Conservation (phyloP, 169 alveolate genomes). For the Babesia gibsoni region DNA sequence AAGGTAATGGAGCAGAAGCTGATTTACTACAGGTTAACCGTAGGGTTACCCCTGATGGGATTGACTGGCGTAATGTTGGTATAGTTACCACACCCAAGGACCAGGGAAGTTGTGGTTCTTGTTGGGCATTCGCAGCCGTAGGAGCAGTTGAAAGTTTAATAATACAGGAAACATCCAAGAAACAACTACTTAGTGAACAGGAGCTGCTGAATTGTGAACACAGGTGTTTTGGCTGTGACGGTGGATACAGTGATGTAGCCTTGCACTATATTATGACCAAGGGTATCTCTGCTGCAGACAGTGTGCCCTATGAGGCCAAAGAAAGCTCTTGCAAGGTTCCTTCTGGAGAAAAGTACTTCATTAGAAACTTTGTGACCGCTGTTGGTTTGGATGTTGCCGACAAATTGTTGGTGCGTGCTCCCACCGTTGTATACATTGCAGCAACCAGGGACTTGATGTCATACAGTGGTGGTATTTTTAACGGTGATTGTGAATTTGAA, state of each 20-base stretch:
- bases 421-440: constrained; percentile 87
- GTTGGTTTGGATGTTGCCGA: constrained; percentile 59
- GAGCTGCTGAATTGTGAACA: constrained; percentile 83
- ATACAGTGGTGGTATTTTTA: constrained; percentile 78
- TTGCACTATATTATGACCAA: constrained; percentile 70
- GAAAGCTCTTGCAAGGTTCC: constrained; percentile 36
- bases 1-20: background rate
- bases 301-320: constrained; percentile 75
- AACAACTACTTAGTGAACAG: constrained; percentile 77
- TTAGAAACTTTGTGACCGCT: constrained; percentile 10
- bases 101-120: constrained; percentile 80
- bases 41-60: background rate
- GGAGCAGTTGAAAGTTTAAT: constrained; percentile 49
- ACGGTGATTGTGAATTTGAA: constrained; percentile 64
- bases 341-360: constrained; percentile 4
- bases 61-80: constrained; percentile 72
- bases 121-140: constrained; percentile 85
- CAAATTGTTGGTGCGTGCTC: constrained; percentile 59
- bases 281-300: constrained; percentile 71
- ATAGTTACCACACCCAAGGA: constrained; percentile 77
- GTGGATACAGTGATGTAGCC: constrained; percentile 82
- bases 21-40: background rate
- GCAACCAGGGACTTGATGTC: constrained; percentile 78
- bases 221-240: constrained; percentile 78
- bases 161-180: background rate